phyloP scores from a whole-genome alignment of 2,329 filamentous ascomycete species.

The Apiospora arundinis region DNA sequence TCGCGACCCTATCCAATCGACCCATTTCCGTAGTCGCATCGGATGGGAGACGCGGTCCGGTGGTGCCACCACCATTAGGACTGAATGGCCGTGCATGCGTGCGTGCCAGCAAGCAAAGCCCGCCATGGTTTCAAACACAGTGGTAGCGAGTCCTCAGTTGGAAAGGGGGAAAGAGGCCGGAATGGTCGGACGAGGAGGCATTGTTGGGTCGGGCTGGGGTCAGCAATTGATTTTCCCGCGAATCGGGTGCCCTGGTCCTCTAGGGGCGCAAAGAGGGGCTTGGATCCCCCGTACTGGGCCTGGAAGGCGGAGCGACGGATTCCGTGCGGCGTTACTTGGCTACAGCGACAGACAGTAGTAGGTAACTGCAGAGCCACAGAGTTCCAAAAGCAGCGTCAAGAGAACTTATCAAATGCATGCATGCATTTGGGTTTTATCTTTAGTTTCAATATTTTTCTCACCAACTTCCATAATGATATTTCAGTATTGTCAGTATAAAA shows the following conservation, averaged over 20 bases:
- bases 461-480: too few relatives aligned
- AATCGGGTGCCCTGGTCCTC: constrained; percentile 22
- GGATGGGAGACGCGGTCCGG: too few relatives aligned
- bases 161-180: not conserved
- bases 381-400: too few relatives aligned
- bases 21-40: not conserved
- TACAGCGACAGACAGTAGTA: too few relatives aligned
- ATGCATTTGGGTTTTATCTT: too few relatives aligned
- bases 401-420: too few relatives aligned
- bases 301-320: not conserved
- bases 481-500: too few relatives aligned
- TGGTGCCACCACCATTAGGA: too few relatives aligned
- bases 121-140: not conserved
- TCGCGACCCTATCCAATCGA: not conserved
- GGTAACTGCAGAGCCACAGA: not conserved
- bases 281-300: constrained; percentile 19
- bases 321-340: constrained; percentile 11
- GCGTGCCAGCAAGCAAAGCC: not conserved
- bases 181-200: not conserved
- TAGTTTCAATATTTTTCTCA: too few relatives aligned
- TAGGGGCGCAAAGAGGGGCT: not conserved
- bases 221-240: constrained; percentile 25
- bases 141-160: not conserved
- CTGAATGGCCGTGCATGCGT: not conserved
- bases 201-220: not conserved